phyloP scores from a whole-genome alignment of 202 grass and related monocot species.

The Digitaria exilis region DNA sequence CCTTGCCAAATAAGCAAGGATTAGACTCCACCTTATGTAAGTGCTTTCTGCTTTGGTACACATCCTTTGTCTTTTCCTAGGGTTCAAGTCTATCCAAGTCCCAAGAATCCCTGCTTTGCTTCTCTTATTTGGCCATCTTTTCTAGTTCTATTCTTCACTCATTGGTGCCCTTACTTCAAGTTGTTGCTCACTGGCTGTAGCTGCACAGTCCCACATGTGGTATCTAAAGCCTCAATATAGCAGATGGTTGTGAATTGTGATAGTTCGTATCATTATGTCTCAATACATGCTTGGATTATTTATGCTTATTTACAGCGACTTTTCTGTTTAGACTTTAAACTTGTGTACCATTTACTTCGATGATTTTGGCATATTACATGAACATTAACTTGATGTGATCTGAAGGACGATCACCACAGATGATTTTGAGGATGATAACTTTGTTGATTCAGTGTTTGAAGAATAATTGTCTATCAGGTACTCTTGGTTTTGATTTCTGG shows the following conservation, averaged over 20 bases:
- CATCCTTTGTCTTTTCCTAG: no score
- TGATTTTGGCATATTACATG: neutral
- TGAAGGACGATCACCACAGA: neutral
- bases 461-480: slow-evolving; percentile 15
- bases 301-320: neutral
- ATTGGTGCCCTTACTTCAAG: neutral
- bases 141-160: neutral
- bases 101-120: no score
- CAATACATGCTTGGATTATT: neutral
- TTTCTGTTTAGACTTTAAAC: neutral
- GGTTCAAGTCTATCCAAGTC: no score
- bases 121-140: neutral
- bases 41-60: no score
- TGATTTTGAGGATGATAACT: neutral
- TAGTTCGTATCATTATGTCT: no score
- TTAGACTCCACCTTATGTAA: no score
- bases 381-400: neutral
- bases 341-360: neutral
- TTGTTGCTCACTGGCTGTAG: neutral
- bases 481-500: neutral
- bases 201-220: neutral
- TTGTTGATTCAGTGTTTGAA: slow-evolving; percentile 2
- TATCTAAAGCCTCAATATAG: neutral
- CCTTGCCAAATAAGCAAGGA: no score
- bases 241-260: neutral